These are phyloP conservation scores for Raffaelea albimanens DNA, from an alignment of 2,329 filamentous ascomycete species.

Conservation along the genomic window DNA sequence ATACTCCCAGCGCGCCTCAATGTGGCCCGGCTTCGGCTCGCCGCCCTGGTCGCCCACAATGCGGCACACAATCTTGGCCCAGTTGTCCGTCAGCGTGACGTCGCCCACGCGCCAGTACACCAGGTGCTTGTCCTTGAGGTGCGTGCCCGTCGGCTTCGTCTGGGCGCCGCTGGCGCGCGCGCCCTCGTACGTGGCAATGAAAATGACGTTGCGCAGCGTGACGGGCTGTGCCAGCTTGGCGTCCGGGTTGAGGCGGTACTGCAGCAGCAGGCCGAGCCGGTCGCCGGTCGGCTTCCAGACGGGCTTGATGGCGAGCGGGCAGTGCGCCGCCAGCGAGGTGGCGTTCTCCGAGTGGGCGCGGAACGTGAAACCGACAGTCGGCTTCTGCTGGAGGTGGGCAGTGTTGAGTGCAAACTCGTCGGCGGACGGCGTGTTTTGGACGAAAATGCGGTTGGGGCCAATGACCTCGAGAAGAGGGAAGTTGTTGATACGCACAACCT, in stretches of 20 bases:
- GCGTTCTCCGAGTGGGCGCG: constrained; percentile 64
- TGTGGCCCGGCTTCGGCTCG: constrained; percentile 50
- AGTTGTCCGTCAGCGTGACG: constrained; percentile 40
- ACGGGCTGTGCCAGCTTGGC: constrained; percentile 23
- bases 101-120: constrained; percentile 77
- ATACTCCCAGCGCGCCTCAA: constrained; percentile 53
- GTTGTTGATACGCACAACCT: constrained; percentile 77
- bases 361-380: constrained; percentile 84
- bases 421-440: constrained; percentile 55
- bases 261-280: constrained; percentile 77
- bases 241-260: constrained; percentile 71
- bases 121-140: constrained; percentile 64
- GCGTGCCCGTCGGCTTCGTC: constrained; percentile 71
- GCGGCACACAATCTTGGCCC: constrained; percentile 72
- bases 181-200: constrained; percentile 64
- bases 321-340: constrained; percentile 39
- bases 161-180: constrained; percentile 56
- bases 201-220: constrained; percentile 59
- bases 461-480: constrained; percentile 84
- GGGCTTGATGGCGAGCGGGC: constrained; percentile 64
- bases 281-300: constrained; percentile 76
- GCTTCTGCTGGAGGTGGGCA: constrained; percentile 57
- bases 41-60: constrained; percentile 37
- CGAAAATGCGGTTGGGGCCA: constrained; percentile 85
- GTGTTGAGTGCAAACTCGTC: constrained; percentile 76